phyloP scores from a whole-genome alignment of 2,329 filamentous ascomycete species.

The Coniochaeta hoffmannii region DNA sequence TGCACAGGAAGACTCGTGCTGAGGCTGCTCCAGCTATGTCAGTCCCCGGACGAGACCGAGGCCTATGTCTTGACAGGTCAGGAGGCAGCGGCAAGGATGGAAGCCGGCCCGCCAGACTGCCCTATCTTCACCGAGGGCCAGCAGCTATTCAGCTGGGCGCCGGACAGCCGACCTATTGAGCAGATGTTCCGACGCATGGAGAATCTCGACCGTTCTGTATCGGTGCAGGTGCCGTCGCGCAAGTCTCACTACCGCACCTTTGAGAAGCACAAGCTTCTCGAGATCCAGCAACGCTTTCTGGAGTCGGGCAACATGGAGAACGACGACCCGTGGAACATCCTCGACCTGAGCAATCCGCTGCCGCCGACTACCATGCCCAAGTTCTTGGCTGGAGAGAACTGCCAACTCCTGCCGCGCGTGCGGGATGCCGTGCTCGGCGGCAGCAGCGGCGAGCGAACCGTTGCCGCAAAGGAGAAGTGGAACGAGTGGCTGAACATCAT shows the following conservation, averaged over 20 bases:
- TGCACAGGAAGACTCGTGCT: background rate
- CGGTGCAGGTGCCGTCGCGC: conserved; percentile 20
- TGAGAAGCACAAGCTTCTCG: conserved; percentile 13
- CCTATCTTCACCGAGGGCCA: conserved; percentile 18
- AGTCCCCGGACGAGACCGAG: conserved; percentile 2
- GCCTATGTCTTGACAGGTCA: conserved; percentile 10
- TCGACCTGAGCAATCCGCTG: conserved; percentile 20
- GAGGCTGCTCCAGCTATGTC: background rate
- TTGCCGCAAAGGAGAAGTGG: conserved; percentile 20
- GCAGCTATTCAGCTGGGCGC: conserved; percentile 18
- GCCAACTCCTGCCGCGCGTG: conserved; percentile 19
- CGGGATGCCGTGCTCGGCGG: conserved; percentile 28
- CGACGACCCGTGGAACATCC: conserved; percentile 18
- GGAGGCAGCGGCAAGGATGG: conserved; percentile 11
- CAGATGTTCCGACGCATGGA: conserved; percentile 21
- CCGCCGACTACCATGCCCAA: conserved; percentile 14
- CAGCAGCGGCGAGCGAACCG: conserved; percentile 17
- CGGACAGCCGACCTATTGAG: conserved; percentile 14
- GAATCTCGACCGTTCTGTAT: conserved; percentile 17
- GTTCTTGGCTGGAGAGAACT: conserved; percentile 20
- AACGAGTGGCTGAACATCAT: conserved; percentile 24
- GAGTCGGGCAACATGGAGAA: background rate
- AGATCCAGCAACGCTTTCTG: conserved; percentile 17
- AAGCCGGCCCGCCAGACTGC: conserved; percentile 8
- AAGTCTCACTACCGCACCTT: conserved; percentile 14